These are phyloP conservation scores for Myotisia sp. DNA, from an alignment of 2,329 filamentous ascomycete genomes.

Conservation along the genomic window DNA sequence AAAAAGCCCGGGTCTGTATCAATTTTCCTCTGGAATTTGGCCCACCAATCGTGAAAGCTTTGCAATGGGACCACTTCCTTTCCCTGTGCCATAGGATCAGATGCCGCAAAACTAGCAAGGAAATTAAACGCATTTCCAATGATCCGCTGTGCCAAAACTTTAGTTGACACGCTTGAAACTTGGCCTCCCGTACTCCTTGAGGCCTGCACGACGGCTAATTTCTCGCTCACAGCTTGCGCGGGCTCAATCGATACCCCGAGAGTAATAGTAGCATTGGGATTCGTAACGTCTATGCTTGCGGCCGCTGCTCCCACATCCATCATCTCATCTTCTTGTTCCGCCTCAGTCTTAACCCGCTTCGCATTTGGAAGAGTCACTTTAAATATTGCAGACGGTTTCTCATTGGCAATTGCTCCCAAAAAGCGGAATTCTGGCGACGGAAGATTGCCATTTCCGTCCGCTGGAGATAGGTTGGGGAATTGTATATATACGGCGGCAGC, in stretches of 20 bases:
- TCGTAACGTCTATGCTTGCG: constrained; percentile 13
- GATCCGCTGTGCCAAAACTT: constrained; percentile 75
- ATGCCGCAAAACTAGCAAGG: constrained; percentile 67
- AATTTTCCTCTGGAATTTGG: constrained; percentile 79
- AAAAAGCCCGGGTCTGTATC: constrained; percentile 78
- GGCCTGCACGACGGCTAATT: constrained; percentile 46
- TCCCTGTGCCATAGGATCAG: constrained; percentile 39
- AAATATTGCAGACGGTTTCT: constrained; percentile 87
- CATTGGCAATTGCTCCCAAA: constrained; percentile 74
- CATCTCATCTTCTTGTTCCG: constrained; percentile 30
- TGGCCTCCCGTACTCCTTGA: constrained; percentile 16
- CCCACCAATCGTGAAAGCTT: constrained; percentile 96
- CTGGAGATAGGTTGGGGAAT: constrained; percentile 36
- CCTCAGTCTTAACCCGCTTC: constrained; percentile 18
- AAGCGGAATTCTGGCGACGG: constrained; percentile 55
- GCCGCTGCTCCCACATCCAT: constrained; percentile 31
- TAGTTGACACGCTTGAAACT: constrained; percentile 43
- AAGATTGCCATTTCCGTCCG: constrained; percentile 21
- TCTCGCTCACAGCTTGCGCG: constrained; percentile 53
- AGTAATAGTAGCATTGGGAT: constrained; percentile 41
- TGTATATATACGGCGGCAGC: constrained; percentile 87
- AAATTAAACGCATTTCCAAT: constrained; percentile 98
- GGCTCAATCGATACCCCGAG: constrained; percentile 75
- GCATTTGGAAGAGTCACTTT: constrained; percentile 41
- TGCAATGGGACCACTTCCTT: constrained; percentile 85